Evolutionary conservation across 495 filamentous ascomycete genomes (phyloP).

Genomic region (Aspergillus campestris): DNA sequence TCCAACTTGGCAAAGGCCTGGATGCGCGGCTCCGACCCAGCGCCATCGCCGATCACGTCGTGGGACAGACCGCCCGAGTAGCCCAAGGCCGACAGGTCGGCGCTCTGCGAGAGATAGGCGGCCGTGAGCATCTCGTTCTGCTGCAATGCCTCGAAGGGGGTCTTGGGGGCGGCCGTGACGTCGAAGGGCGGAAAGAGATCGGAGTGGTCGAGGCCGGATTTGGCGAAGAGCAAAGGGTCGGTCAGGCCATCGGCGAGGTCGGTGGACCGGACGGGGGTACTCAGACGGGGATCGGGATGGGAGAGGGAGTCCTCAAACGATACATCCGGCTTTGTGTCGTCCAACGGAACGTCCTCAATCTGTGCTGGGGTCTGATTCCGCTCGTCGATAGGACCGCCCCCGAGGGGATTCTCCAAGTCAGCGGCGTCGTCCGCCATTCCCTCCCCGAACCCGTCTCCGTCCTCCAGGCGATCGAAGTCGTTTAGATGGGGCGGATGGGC

Average conservation of each 20-base stretch:
- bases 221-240: conserved; percentile 28
- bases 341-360: not conserved
- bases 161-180: conserved; percentile 24
- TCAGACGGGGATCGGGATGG: conserved; percentile 3
- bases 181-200: conserved; percentile 36
- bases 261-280: conserved; percentile 5
- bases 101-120: conserved; percentile 32
- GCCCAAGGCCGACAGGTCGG: conserved; percentile 33
- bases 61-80: conserved; percentile 20
- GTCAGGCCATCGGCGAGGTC: conserved; percentile 23
- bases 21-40: conserved; percentile 42
- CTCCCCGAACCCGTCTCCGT: not conserved
- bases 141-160: conserved; percentile 31
- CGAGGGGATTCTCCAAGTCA: no score
- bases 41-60: conserved; percentile 27
- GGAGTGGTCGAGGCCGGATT: conserved; percentile 24
- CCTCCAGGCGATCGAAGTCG: not conserved
- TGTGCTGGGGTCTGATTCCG: no score
- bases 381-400: not conserved
- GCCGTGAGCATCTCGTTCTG: conserved; percentile 36
- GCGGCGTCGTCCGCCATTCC: no score
- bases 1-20: conserved; percentile 62
- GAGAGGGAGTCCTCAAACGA: conserved; percentile 6
- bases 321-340: conserved; percentile 5
- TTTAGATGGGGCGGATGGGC: conserved; percentile 12